phyloP scores from a whole-genome alignment of 1,284 basidiomycete genomes.

The Takashimella koratensis region DNA sequence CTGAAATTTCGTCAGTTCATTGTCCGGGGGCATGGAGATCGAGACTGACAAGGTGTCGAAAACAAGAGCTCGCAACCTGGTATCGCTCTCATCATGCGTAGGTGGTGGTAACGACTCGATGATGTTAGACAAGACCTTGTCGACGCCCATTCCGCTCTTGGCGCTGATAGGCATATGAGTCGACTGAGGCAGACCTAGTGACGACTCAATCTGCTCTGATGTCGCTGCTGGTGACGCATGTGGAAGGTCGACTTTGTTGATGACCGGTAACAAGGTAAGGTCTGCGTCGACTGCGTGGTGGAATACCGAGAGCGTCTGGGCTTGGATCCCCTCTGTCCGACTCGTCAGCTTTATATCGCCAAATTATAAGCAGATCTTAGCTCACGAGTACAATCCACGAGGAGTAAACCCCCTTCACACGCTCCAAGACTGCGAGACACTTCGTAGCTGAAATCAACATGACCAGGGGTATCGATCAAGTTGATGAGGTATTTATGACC shows the following conservation, averaged over 20 bases:
- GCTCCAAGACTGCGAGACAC: slow-evolving; percentile 88
- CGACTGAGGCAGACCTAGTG: slow-evolving; percentile 70
- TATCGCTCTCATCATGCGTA: slow-evolving; percentile 41
- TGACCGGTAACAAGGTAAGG: slow-evolving; percentile 81
- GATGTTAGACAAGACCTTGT: slow-evolving; percentile 72
- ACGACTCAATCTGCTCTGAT: slow-evolving; percentile 71
- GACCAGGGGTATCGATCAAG: slow-evolving; percentile 95
- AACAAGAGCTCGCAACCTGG: slow-evolving; percentile 74
- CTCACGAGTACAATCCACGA: slow-evolving; percentile 81
- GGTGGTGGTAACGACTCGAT: slow-evolving; percentile 79
- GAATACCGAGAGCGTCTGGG: slow-evolving; percentile 94
- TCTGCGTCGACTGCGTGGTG: slow-evolving; percentile 80
- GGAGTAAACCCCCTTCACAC: slow-evolving; percentile 86
- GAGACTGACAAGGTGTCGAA: slow-evolving; percentile 82
- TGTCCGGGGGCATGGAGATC: background rate
- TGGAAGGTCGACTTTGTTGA: slow-evolving; percentile 94
- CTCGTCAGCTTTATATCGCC: background rate
- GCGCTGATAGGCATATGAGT: slow-evolving; percentile 80
- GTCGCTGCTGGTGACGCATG: slow-evolving; percentile 77
- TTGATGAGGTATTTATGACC: slow-evolving; percentile 74
- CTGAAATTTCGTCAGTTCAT: slow-evolving; percentile 50
- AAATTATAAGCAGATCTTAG: background rate
- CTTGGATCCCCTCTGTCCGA: slow-evolving; percentile 77
- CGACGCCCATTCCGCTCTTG: slow-evolving; percentile 79
- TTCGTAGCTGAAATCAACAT: slow-evolving; percentile 96